Evolutionary conservation across 805 yeast genomes (phyloP), one percentile per base, ranked within the genome.

Genomic region (Barnettozyma salicaria): DNA sequence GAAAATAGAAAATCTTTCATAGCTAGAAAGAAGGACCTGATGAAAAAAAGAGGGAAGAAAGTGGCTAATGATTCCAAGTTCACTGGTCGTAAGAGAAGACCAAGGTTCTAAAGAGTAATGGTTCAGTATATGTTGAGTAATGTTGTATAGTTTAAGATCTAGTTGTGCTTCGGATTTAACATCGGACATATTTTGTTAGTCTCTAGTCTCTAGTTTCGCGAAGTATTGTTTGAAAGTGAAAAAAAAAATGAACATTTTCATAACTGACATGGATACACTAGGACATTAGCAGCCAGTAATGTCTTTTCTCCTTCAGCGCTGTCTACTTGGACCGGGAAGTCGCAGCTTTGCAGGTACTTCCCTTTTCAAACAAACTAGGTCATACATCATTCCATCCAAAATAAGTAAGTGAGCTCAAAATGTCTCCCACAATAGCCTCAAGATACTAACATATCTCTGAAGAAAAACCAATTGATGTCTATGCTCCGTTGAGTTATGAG

Each of bases 1-100:
- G 97, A 90, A 63, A 67, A 84, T 4, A 76, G 72, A 52, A 88
- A 86, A 59, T 92, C 79, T 4, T 92, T 72, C 58, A 87, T 92
- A 49, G 68, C 68, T 50, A 76, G 98, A 59, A 92, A 92, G 83
- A 92, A 92, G 68, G 96, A 85, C 39, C 67, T 89, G 39, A 87
- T 83, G 90, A 81, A 80, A 55, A 84, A 82, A 60, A 76, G 97
- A 55, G 98, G 98, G 30, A 83, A 83, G 58, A 61, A 65, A 27
- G 97, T 90, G 6, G 96, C 97, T 4, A 70, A 69, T 44, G 98
- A 92, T 59, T 84, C 95, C 41, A 85, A 82, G 59, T 90, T 80
- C 61, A 85, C 97, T 3, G 97, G 94, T 34, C 76, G 98, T 65
- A 76, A 74, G 63, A 72, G 94, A 64, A 69, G 75, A 48, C 72